phyloP scores from a whole-genome alignment of 331 rosid species.

The Quercus tomentella region DNA sequence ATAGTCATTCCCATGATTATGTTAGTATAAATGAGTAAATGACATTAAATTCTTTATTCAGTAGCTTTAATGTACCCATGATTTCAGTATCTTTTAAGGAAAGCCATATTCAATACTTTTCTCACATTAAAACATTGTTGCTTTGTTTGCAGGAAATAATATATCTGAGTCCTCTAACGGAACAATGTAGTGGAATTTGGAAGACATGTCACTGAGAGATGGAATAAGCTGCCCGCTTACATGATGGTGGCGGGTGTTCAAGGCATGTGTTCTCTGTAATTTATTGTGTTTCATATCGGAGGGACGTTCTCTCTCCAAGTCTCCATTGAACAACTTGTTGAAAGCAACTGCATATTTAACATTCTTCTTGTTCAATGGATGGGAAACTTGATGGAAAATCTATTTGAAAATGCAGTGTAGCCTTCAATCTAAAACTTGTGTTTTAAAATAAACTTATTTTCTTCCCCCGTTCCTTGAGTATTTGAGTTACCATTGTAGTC shows the following conservation, averaged over 20 bases:
- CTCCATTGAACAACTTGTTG: neutral
- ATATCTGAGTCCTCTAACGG: neutral
- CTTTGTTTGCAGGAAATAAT: neutral
- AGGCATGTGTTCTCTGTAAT: neutral
- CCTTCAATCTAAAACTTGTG: neutral
- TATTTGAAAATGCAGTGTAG: neutral
- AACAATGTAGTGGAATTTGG: conserved; percentile 6
- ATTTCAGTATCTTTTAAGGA: neutral
- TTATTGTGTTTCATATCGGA: neutral
- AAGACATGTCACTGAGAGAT: neutral
- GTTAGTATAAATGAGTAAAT: neutral
- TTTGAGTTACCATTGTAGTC: neutral
- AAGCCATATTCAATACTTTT: neutral
- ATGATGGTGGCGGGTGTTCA: neutral
- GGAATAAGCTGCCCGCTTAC: neutral
- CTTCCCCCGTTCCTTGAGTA: neutral
- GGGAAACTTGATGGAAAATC: neutral
- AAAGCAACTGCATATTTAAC: neutral
- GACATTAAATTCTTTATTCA: neutral
- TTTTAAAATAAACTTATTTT: neutral
- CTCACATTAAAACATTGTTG: neutral
- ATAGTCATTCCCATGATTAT: too few species aligned
- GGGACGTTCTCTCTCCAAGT: neutral
- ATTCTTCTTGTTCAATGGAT: neutral
- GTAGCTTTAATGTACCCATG: neutral